Evolutionary conservation across 2,329 filamentous ascomycete genomes (phyloP).

Genomic region (Bipolaris bicolor): DNA sequence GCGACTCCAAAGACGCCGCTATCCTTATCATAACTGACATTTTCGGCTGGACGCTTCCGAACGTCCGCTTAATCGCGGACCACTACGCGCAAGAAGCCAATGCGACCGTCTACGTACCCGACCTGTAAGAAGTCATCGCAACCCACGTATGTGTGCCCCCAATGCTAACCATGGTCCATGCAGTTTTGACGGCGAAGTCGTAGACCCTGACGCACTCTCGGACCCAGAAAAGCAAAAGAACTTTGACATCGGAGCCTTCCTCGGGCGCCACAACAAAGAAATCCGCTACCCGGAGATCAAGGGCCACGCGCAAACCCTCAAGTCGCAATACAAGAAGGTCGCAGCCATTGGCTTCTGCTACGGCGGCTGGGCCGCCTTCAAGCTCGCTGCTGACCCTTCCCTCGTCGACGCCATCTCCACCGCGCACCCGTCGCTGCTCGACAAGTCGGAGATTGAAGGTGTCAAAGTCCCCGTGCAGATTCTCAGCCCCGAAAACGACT

Average conservation of each 20-base stretch:
- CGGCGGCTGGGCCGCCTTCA: slow-evolving; percentile 50
- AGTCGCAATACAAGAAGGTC: slow-evolving; percentile 48
- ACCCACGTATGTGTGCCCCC: too few species aligned
- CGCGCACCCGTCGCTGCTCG: slow-evolving; percentile 41
- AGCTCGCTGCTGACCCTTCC: slow-evolving; percentile 39
- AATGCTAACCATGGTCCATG: background rate
- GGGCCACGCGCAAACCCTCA: slow-evolving; percentile 46
- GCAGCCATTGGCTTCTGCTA: slow-evolving; percentile 59
- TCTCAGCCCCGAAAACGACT: slow-evolving; percentile 38
- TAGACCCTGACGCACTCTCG: slow-evolving; percentile 31
- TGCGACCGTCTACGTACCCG: slow-evolving; percentile 55
- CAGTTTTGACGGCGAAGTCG: slow-evolving; percentile 44
- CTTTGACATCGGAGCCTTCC: slow-evolving; percentile 52
- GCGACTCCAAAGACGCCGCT: slow-evolving; percentile 53
- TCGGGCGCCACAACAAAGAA: slow-evolving; percentile 47
- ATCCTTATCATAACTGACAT: slow-evolving; percentile 55
- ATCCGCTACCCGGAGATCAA: slow-evolving; percentile 50
- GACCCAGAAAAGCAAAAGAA: slow-evolving; percentile 37
- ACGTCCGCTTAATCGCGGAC: slow-evolving; percentile 56
- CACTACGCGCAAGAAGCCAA: slow-evolving; percentile 54
- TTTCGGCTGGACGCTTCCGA: slow-evolving; percentile 57
- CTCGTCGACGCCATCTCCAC: slow-evolving; percentile 40
- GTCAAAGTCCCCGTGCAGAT: slow-evolving; percentile 43
- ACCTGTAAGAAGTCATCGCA: slow-evolving; percentile 43
- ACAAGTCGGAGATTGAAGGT: slow-evolving; percentile 39